phyloP scores from a whole-genome alignment of 768 basidiomycete genomes.

The Lenzites betulinus region DNA sequence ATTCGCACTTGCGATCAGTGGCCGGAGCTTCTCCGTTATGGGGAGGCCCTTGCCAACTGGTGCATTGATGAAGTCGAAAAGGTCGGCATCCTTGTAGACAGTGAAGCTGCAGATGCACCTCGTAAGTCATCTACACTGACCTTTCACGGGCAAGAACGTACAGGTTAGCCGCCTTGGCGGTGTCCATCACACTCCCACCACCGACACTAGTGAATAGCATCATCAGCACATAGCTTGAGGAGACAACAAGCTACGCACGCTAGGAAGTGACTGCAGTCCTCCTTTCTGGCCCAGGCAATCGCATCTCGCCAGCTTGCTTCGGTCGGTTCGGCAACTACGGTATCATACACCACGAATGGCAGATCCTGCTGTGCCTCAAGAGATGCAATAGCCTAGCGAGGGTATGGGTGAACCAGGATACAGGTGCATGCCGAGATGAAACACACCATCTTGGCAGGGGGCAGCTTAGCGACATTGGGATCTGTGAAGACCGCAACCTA shows the following conservation, averaged over 20 bases:
- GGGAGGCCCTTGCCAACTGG: constrained; percentile 92
- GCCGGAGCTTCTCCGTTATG: constrained; percentile 69
- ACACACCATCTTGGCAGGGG: constrained; percentile 75
- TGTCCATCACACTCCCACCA: constrained; percentile 95
- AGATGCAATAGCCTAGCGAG: constrained; percentile 65
- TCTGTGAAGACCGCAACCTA: constrained; percentile 96
- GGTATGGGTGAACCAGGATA: neutral
- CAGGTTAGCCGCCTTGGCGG: constrained; percentile 94
- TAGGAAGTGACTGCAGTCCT: constrained; percentile 92
- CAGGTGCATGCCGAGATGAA: neutral
- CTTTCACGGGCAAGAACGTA: constrained; percentile 34
- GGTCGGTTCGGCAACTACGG: constrained; percentile 87
- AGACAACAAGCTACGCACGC: constrained; percentile 55
- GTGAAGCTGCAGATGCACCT: constrained; percentile 57
- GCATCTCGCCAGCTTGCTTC: constrained; percentile 88
- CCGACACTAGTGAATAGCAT: constrained; percentile 59
- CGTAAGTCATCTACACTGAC: neutral
- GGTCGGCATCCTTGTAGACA: constrained; percentile 88
- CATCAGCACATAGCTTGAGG: neutral
- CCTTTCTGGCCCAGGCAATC: constrained; percentile 82
- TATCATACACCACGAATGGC: constrained; percentile 79
- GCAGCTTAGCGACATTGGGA: constrained; percentile 76
- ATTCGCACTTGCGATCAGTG: constrained; percentile 75
- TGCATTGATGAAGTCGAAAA: constrained; percentile 97
- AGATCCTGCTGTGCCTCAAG: constrained; percentile 79